These are phyloP conservation scores for Diaporthe sp. DNA, from an alignment of 2,329 filamentous ascomycete genomes.

Conservation along the genomic window DNA sequence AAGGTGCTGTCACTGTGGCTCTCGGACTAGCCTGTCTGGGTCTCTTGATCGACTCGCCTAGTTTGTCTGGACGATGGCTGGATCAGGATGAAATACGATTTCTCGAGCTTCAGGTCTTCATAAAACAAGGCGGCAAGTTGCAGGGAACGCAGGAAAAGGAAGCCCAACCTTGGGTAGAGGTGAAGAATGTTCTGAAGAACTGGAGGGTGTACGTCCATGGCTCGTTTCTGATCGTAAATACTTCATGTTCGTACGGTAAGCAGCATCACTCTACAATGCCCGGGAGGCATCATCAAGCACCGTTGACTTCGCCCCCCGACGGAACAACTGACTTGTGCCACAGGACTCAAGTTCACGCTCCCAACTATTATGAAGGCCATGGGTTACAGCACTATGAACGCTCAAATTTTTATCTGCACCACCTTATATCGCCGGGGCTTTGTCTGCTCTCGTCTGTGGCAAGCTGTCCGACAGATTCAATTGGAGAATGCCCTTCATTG, in stretches of 20 bases:
- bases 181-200: conserved; percentile 7
- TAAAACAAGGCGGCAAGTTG: conserved; percentile 2
- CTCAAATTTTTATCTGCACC: conserved; percentile 20
- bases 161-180: neutral
- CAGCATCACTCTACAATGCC: neutral
- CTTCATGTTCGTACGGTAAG: conserved; percentile 18
- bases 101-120: conserved; percentile 4
- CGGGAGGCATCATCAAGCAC: neutral
- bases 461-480: conserved; percentile 13
- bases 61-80: neutral
- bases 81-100: neutral
- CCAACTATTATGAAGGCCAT: conserved; percentile 22
- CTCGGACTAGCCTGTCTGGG: conserved; percentile 52
- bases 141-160: neutral
- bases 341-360: conserved; percentile 2
- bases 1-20: conserved; percentile 60
- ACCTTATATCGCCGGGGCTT: neutral
- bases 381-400: conserved; percentile 9
- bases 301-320: too few relatives aligned
- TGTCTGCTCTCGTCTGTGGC: neutral
- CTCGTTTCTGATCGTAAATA: neutral
- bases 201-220: conserved; percentile 4
- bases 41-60: conserved; percentile 8
- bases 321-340: neutral
- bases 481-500: conserved; percentile 1